These are phyloP conservation scores for Fraxinus latifolia DNA, from an alignment of 305 asterid genomes.

Conservation along the genomic window DNA sequence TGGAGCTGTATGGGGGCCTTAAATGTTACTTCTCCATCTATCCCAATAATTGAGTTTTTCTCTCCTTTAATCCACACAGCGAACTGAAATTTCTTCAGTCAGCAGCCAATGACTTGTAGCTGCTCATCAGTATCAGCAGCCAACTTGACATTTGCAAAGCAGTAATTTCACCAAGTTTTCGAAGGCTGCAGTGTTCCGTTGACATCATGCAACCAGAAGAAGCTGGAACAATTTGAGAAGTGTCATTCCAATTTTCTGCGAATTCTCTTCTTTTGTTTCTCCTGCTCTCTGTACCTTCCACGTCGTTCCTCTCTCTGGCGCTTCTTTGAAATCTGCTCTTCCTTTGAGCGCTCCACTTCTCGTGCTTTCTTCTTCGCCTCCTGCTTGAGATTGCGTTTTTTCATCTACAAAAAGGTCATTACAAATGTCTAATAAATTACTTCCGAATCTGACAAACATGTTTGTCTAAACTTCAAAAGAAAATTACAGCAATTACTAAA, in stretches of 20 bases:
- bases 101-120: neutral
- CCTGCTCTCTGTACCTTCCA: slow-evolving; percentile 67
- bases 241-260: slow-evolving; percentile 42
- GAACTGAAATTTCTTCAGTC: neutral
- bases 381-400: slow-evolving; percentile 60
- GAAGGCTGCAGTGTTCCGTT: neutral
- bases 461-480: neutral
- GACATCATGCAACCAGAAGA: neutral
- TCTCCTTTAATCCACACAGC: neutral
- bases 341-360: slow-evolving; percentile 63
- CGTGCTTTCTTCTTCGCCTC: slow-evolving; percentile 54
- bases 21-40: neutral
- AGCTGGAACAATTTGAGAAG: neutral
- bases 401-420: slow-evolving; percentile 38
- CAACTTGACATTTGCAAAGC: neutral
- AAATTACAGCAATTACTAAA: neutral
- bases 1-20: neutral
- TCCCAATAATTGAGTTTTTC: neutral
- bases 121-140: neutral
- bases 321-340: slow-evolving; percentile 69
- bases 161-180: neutral
- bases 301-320: slow-evolving; percentile 86
- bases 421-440: slow-evolving; percentile 9
- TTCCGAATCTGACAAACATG: neutral
- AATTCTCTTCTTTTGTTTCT: slow-evolving; percentile 66